Evolutionary conservation across 441 rosid genomes (phyloP), one percentile per base, ranked within the genome.

Genomic region (Lepidium campestre): DNA sequence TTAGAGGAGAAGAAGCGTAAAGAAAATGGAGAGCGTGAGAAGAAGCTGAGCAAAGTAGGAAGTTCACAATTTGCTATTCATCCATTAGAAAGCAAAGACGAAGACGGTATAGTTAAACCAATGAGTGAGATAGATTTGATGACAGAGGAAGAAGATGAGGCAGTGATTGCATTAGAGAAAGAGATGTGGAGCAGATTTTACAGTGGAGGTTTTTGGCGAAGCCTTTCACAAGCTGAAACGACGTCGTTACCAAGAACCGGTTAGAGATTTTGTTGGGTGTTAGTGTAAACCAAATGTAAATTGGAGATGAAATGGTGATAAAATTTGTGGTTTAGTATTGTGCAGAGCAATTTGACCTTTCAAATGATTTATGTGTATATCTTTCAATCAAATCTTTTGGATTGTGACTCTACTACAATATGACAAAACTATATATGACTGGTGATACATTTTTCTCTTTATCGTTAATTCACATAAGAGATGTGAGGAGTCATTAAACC

Each of bases 121-220:
- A 56, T 40, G 6, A 79, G 63, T 62, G 75, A 66, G n/a, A 72
- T 78, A 58, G 14, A 56, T 62, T 57, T 59, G 77, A 58, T 59
- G 75, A 61, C 72, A 18, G 84, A 82, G 68, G 68, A 50, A 20
- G 74, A 68, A 9, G 83, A 74, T 25, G 85, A 78, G 29, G 84
- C 75, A 20, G 80, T 80, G 77, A 23, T 64, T 68, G 74, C 70
- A 56, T 69, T 87, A 18, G 96, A 89, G 82, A 75, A 81, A 44
- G 88, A 89, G 81, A 89, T 89, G 91, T 82, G 84, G 93, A 78
- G 77, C 7, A 85, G 56, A 29, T 87, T 89, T 63, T 70, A 79
- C 45, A 61, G 79, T 14, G 77, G 82, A 11, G 91, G 96, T 11
- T 89, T 89, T 60, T 82, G 93, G 90, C 77, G 93, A 57, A 89